Percentiles rank a stretch among this genome's conserved stretches.
phyloP scores from a whole-genome alignment of 2,329 filamentous ascomycete genomes.

The Colletotrichum limetticola region DNA sequence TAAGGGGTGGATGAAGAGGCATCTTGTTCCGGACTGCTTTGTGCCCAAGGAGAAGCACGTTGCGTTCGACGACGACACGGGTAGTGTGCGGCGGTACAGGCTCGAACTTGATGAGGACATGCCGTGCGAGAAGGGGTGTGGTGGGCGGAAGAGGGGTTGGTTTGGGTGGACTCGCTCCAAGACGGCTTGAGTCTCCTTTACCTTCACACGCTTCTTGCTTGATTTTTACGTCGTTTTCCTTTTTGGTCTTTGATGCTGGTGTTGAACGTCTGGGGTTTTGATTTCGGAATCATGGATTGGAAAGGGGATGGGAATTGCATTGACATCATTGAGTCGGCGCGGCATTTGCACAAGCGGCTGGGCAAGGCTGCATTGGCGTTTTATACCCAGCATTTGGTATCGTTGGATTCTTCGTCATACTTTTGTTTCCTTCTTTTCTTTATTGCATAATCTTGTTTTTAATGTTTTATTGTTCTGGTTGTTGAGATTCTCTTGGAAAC shows the following conservation, averaged over 20 bases:
- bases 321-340: background rate
- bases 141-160: slow-evolving; percentile 11
- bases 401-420: background rate
- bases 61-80: slow-evolving; percentile 70
- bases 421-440: background rate
- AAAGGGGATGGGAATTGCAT: background rate
- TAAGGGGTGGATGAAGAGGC: slow-evolving; percentile 67
- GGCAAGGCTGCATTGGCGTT: slow-evolving; percentile 31
- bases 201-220: too few species aligned
- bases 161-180: slow-evolving; percentile 25
- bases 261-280: background rate
- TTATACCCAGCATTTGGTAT: slow-evolving; percentile 35
- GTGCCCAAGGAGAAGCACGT: slow-evolving; percentile 61
- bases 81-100: slow-evolving; percentile 72
- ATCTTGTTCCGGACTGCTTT: slow-evolving; percentile 71
- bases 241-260: slow-evolving; percentile 4
- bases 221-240: background rate
- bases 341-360: slow-evolving; percentile 33
- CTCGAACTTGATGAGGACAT: slow-evolving; percentile 55
- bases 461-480: slow-evolving; percentile 13
- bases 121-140: slow-evolving; percentile 21
- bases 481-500: background rate
- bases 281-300: background rate
- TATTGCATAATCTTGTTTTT: slow-evolving; percentile 1
- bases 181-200: slow-evolving; percentile 13